A percentile compares a stretch with the other conserved stretches of the same genome.
Conservation (phyloP, 768 basidiomycete species). For the Termitomyces eurrhizus region DNA sequence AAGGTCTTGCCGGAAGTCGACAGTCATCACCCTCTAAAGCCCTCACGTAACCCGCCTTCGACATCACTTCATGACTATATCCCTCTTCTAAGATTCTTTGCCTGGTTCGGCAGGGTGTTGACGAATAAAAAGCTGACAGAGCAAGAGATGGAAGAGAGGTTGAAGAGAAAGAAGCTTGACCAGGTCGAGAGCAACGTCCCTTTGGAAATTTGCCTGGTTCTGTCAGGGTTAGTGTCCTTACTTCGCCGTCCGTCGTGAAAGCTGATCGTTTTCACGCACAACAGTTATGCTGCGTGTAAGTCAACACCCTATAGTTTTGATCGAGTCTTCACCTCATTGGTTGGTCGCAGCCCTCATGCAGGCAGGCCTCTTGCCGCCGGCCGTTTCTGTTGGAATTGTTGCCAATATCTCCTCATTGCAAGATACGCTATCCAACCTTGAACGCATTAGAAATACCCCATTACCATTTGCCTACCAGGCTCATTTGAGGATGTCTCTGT, state of each 20-base stretch:
- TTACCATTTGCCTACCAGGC: constrained; percentile 70
- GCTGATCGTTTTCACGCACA: constrained; percentile 1
- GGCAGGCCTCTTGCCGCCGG: constrained; percentile 40
- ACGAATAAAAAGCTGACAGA: constrained; percentile 16
- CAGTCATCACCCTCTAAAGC: constrained; percentile 39
- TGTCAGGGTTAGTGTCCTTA: constrained; percentile 35
- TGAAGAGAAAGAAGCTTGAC: constrained; percentile 30
- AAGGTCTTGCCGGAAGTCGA: constrained; percentile 26
- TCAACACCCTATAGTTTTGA: background rate
- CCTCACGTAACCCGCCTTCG: constrained; percentile 59
- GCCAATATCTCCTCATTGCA: constrained; percentile 44
- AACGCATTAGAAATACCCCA: constrained; percentile 61
- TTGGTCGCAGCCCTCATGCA: constrained; percentile 37
- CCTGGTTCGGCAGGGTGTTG: constrained; percentile 31
- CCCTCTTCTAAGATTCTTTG: constrained; percentile 51
- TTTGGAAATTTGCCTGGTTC: constrained; percentile 51
- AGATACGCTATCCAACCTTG: constrained; percentile 55
- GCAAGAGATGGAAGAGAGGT: constrained; percentile 20
- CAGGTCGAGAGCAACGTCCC: constrained; percentile 58
- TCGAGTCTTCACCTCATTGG: background rate
- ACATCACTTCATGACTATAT: constrained; percentile 48
- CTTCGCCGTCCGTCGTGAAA: background rate
- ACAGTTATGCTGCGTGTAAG: constrained; percentile 42
- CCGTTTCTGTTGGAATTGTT: constrained; percentile 47
- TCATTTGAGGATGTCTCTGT: constrained; percentile 58